Percentiles rank a stretch among this genome's conserved stretches.
Evolutionary conservation across 1,139 yeast species (phyloP).

Genomic region (Yamadazyma sp.): DNA sequence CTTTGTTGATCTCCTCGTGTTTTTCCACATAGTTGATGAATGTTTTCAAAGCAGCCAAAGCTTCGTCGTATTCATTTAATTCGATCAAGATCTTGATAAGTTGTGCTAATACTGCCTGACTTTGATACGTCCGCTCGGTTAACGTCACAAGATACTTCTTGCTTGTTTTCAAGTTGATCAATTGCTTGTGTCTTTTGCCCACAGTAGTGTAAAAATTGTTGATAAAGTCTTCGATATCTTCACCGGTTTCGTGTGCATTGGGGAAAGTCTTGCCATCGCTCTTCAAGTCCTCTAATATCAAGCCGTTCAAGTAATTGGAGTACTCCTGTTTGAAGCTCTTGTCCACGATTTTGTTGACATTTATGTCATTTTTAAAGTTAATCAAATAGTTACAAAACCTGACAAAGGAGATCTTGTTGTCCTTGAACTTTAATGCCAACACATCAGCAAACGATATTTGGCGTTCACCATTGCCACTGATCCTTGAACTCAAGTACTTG

Average conservation of each 20-base stretch:
- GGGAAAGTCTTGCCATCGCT: constrained; percentile 25
- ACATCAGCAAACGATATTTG: constrained; percentile 24
- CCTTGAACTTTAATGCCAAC: constrained; percentile 23
- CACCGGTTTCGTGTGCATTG: constrained; percentile 27
- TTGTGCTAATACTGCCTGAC: constrained; percentile 33
- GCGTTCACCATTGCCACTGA: constrained; percentile 23
- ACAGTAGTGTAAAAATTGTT: constrained; percentile 33
- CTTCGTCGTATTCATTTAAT: constrained; percentile 43
- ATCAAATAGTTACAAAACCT: constrained; percentile 32
- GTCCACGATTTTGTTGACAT: constrained; percentile 18
- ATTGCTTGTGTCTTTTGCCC: constrained; percentile 11
- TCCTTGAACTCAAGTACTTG: constrained; percentile 23
- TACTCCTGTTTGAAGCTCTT: constrained; percentile 33
- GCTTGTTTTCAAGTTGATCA: constrained; percentile 20
- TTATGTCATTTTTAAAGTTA: constrained; percentile 19
- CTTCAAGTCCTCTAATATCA: constrained; percentile 14
- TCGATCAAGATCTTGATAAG: constrained; percentile 37
- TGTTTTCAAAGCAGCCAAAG: constrained; percentile 44
- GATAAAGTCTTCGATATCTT: constrained; percentile 28
- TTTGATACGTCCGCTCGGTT: constrained; percentile 39
- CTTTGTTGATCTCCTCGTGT: constrained; percentile 35
- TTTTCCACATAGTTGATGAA: constrained; percentile 34
- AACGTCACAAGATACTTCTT: constrained; percentile 34
- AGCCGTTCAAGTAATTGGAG: constrained; percentile 24
- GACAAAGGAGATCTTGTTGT: constrained; percentile 27